Evolutionary conservation across 176 grass and related monocot species (phyloP).

Genomic region (Metroxylon sagu): DNA sequence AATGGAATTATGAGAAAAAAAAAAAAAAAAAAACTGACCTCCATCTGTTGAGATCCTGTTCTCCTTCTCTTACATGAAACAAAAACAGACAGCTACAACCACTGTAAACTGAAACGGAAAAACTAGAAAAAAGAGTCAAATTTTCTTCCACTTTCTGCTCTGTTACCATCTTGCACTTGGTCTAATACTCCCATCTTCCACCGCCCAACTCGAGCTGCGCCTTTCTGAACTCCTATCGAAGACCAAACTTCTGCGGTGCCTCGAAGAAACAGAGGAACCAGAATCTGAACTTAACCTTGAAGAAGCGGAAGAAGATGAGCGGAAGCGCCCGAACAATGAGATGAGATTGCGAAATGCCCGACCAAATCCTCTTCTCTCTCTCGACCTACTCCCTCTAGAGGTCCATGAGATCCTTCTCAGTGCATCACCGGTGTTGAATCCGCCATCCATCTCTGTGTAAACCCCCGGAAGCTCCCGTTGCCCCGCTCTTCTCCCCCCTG

Average conservation of each 20-base stretch:
- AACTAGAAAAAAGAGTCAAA: constrained; percentile 10
- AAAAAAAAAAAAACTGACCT: constrained; percentile 6
- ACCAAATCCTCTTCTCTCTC: constrained; percentile 35
- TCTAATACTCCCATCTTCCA: constrained; percentile 43
- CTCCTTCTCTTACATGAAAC: neutral
- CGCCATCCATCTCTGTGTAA: constrained; percentile 71
- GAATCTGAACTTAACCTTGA: constrained; percentile 15
- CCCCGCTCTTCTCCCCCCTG: constrained; percentile 32
- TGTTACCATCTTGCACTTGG: constrained; percentile 23
- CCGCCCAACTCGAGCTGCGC: constrained; percentile 43
- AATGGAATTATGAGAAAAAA: constrained; percentile 20
- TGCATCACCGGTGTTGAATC: constrained; percentile 43
- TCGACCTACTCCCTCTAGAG: constrained; percentile 21
- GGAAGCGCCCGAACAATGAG: constrained; percentile 31
- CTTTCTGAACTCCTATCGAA: constrained; percentile 23
- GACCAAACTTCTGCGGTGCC: neutral
- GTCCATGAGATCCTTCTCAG: constrained; percentile 57
- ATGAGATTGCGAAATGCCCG: constrained; percentile 46
- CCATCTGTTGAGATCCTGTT: constrained; percentile 1
- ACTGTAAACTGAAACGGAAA: neutral
- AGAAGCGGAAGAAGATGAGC: constrained; percentile 16
- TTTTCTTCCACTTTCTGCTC: constrained; percentile 6
- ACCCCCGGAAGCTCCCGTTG: constrained; percentile 48
- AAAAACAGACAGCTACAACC: neutral
- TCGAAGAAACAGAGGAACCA: neutral